These are phyloP conservation scores for Halophytophthora polymorphica DNA, from an alignment of 352 stramenopile species.

Conservation along the genomic window DNA sequence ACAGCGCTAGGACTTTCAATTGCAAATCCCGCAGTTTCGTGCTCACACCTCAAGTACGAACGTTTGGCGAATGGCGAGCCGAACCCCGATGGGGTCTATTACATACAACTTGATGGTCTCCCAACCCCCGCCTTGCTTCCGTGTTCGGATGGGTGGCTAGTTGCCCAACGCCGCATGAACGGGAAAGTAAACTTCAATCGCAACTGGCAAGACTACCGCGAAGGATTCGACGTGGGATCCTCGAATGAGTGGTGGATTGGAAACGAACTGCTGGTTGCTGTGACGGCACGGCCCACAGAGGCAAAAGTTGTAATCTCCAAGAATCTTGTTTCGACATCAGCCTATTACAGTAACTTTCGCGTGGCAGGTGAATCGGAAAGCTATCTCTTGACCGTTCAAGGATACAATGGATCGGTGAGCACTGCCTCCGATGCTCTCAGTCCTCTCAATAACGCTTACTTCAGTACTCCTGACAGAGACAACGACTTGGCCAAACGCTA, in stretches of 20 bases:
- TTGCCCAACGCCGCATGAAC: constrained; percentile 43
- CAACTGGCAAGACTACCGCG: constrained; percentile 57
- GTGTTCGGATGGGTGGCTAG: constrained; percentile 58
- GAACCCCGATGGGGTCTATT: constrained; percentile 59
- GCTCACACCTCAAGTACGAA: constrained; percentile 43
- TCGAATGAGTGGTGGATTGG: constrained; percentile 61
- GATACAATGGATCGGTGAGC: constrained; percentile 30
- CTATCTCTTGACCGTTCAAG: constrained; percentile 40
- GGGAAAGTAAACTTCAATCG: constrained; percentile 54
- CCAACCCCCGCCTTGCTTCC: constrained; percentile 28
- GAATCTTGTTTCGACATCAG: constrained; percentile 31
- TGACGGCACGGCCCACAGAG: constrained; percentile 35
- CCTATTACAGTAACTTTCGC: constrained; percentile 44
- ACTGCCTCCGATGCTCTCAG: constrained; percentile 41
- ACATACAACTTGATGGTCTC: constrained; percentile 32
- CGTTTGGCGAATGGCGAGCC: constrained; percentile 30
- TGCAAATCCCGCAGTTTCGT: constrained; percentile 41
- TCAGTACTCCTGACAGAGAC: constrained; percentile 54
- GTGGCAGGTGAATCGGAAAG: constrained; percentile 43
- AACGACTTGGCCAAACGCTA: constrained; percentile 44
- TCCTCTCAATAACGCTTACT: constrained; percentile 50
- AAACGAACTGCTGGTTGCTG: constrained; percentile 35
- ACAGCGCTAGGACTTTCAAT: constrained; percentile 44
- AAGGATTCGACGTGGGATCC: constrained; percentile 46
- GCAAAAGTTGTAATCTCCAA: constrained; percentile 57